Evolutionary conservation across 768 basidiomycete species (phyloP), one percentile per base, ranked within the genome.

Genomic region (Kwoniella shandongensis): DNA sequence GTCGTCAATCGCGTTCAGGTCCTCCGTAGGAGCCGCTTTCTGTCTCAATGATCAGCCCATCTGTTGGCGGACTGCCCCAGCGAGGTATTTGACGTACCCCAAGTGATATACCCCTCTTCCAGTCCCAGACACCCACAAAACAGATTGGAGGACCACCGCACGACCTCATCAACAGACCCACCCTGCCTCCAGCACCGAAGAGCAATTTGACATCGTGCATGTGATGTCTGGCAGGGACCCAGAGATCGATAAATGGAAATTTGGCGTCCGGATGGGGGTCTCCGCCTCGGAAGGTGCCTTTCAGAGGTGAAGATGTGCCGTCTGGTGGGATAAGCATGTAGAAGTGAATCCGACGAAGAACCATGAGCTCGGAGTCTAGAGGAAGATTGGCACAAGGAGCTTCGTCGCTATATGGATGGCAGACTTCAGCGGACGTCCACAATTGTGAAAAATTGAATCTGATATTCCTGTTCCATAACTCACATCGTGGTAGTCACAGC

Each of bases 371-470:
- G 8, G 40, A 42, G n/a, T 42, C 40, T 6, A 17, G n/a, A 8
- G 40, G 40, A 17, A 42, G 8, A 18, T n/a, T 18, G 40, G 6
- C 7, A 17, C 40, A 18, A 8, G 40, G 40, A n/a, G 8, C n/a
- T 42, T 42, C 40, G 40, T 42, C 22, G n/a, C 40, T 42, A 23
- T n/a, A n/a, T n/a, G n/a, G n/a, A n/a, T n/a, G 40, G 8, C n/a
- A 18, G 40, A 23, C 17, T 6, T 18, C 7, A 23, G 40, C 7
- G n/a, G 22, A 42, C n/a, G n/a, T n/a, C n/a, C n/a, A n/a, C n/a
- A n/a, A n/a, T n/a, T n/a, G n/a, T n/a, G n/a, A n/a, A n/a, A n/a
- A n/a, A n/a, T n/a, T n/a, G n/a, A n/a, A n/a, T n/a, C n/a, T n/a
- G n/a, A n/a, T n/a, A n/a, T n/a, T n/a, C n/a, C n/a, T n/a, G n/a